Conservation (phyloP, 495 filamentous ascomycete species). For the Halenospora varia region DNA sequence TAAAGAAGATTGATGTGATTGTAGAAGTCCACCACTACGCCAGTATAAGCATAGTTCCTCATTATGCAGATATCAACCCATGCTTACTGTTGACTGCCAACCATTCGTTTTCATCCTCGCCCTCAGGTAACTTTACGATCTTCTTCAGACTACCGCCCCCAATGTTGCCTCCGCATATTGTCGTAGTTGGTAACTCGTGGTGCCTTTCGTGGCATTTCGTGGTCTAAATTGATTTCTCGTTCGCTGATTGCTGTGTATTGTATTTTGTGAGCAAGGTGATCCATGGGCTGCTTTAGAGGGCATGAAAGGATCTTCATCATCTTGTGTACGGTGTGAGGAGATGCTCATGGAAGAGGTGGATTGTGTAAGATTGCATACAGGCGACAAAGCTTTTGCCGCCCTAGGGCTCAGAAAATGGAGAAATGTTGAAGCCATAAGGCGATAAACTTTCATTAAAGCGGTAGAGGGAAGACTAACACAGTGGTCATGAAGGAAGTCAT, state of each 20-base stretch:
- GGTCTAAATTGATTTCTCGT: conserved; percentile 90
- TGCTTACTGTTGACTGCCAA: conserved; percentile 84
- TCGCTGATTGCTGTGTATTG: conserved; percentile 70
- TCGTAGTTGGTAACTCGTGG: conserved; percentile 89
- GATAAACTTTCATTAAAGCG: not conserved
- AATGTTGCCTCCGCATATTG: conserved; percentile 98
- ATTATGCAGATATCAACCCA: not conserved
- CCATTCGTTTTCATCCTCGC: conserved; percentile 97
- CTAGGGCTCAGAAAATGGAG: conserved; percentile 20
- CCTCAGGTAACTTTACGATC: conserved; percentile 93
- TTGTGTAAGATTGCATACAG: conserved; percentile 15
- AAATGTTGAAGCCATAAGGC: not conserved
- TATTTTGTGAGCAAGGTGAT: conserved; percentile 34
- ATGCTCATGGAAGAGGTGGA: conserved; percentile 20
- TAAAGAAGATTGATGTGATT: conserved; percentile 99
- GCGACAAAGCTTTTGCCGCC: conserved; percentile 15
- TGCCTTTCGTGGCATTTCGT: conserved; percentile 80
- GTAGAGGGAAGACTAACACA: conserved; percentile 38
- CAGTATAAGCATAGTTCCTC: conserved; percentile 1
- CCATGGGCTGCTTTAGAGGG: conserved; percentile 15
- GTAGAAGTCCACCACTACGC: conserved; percentile 95
- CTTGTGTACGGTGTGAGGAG: not conserved
- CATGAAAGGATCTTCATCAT: conserved; percentile 16
- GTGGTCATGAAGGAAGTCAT: conserved; percentile 52
- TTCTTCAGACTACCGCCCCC: conserved; percentile 93